A percentile compares a stretch with the other conserved stretches of the same genome.
Evolutionary conservation across 768 basidiomycete genomes (phyloP).

Genomic region (Mrakia blollopis): DNA sequence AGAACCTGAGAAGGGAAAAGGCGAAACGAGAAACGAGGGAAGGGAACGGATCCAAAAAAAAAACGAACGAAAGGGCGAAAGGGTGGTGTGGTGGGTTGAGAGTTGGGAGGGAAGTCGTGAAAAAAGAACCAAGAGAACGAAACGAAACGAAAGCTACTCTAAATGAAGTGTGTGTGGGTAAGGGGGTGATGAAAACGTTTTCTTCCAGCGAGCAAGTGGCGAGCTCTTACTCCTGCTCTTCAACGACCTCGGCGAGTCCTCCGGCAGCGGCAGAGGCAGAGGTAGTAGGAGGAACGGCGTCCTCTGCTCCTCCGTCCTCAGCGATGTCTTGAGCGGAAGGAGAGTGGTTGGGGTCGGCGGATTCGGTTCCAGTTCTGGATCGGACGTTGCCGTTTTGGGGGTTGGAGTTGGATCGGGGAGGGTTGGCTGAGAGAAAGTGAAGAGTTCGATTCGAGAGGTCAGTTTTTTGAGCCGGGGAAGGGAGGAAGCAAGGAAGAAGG

Average conservation of each 20-base stretch:
- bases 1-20: too few species aligned
- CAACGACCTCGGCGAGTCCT: neutral
- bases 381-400: neutral
- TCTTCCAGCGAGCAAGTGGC: too few species aligned
- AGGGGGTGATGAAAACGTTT: too few species aligned
- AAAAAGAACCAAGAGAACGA: too few species aligned
- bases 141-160: too few species aligned
- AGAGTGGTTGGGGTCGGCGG: neutral
- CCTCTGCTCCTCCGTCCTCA: neutral
- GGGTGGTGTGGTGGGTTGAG: too few species aligned
- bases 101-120: too few species aligned
- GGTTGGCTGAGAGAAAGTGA: slow-evolving; percentile 8
- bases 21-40: too few species aligned
- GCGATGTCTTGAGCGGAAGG: neutral
- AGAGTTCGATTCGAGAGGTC: slow-evolving; percentile 2
- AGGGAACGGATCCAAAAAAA: too few species aligned
- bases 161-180: too few species aligned
- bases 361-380: neutral
- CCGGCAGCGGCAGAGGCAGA: neutral
- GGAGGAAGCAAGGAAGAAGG: neutral
- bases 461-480: neutral
- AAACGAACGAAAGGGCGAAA: too few species aligned
- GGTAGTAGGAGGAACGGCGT: neutral
- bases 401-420: neutral
- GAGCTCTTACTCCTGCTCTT: neutral